Percentiles rank a stretch among this genome's conserved stretches.
Evolutionary conservation across 163 green algal genomes (phyloP).

Genomic region (Volvox carteri): DNA sequence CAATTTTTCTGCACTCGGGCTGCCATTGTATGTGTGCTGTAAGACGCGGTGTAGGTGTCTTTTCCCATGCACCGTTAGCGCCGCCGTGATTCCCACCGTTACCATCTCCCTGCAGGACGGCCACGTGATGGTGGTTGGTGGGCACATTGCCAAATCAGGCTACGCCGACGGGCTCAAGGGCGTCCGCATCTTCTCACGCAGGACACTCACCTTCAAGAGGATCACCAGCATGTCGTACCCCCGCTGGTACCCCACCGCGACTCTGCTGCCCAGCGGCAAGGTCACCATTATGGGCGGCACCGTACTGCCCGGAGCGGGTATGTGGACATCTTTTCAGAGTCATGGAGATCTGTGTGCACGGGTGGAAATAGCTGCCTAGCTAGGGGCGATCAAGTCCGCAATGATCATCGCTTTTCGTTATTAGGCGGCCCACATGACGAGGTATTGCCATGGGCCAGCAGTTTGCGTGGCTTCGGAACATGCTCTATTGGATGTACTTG

Average conservation of each 20-base stretch:
- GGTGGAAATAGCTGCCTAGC: no score
- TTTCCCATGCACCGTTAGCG: background rate
- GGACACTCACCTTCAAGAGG: slow-evolving; percentile 26
- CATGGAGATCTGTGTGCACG: no score
- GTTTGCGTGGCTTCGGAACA: background rate
- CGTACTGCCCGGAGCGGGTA: slow-evolving; percentile 39
- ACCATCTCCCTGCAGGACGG: slow-evolving; percentile 16
- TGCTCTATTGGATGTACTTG: background rate
- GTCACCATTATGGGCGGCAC: slow-evolving; percentile 55
- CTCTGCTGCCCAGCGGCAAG: slow-evolving; percentile 43
- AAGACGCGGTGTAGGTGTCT: no score
- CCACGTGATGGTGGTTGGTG: slow-evolving; percentile 58
- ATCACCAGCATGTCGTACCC: slow-evolving; percentile 48
- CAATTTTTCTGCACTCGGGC: no score
- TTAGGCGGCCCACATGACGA: background rate
- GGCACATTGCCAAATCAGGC: slow-evolving; percentile 59
- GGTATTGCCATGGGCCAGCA: background rate
- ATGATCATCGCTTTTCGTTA: background rate
- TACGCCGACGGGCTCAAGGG: slow-evolving; percentile 54
- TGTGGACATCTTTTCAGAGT: background rate
- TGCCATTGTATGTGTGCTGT: no score
- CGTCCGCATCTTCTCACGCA: slow-evolving; percentile 48
- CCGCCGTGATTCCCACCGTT: background rate
- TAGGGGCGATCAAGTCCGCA: background rate
- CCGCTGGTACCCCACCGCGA: slow-evolving; percentile 59